Evolutionary conservation across 1,139 yeast species (phyloP).

Genomic region (Geotrichum australiense): DNA sequence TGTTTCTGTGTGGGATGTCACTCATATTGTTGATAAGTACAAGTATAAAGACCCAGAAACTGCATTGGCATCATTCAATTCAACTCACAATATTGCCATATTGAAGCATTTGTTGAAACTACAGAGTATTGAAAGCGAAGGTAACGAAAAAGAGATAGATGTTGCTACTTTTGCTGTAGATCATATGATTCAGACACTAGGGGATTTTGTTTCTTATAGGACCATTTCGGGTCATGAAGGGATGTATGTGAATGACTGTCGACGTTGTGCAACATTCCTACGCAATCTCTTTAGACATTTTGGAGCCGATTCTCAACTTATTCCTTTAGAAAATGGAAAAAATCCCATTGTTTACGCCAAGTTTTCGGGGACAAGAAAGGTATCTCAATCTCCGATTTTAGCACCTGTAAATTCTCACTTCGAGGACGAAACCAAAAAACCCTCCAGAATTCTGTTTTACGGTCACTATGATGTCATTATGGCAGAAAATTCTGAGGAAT

Average conservation of each 20-base stretch:
- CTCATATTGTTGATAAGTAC: conserved; percentile 21
- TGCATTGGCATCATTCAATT: conserved; percentile 19
- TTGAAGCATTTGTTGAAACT: conserved; percentile 4
- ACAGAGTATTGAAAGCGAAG: conserved; percentile 2
- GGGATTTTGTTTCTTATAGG: conserved; percentile 55
- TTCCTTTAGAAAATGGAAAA: conserved; percentile 62
- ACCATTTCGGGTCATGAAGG: conserved; percentile 73
- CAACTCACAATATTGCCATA: conserved; percentile 8
- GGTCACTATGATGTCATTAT: conserved; percentile 94
- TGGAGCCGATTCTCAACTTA: conserved; percentile 68
- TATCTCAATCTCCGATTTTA: no score
- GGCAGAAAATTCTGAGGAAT: conserved; percentile 50
- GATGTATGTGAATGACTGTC: conserved; percentile 64
- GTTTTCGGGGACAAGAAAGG: conserved; percentile 43
- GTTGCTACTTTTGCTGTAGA: conserved; percentile 42
- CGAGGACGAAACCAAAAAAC: not conserved
- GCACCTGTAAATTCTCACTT: not conserved
- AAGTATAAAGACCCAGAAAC: conserved; percentile 2
- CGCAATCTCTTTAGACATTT: conserved; percentile 54
- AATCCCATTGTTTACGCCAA: conserved; percentile 82
- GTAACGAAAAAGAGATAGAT: not conserved
- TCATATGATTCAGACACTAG: conserved; percentile 54
- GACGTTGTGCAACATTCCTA: conserved; percentile 78
- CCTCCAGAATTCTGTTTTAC: conserved; percentile 58
- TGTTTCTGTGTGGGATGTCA: conserved; percentile 52